Evolutionary conservation across 768 basidiomycete species (phyloP), one percentile per base, ranked within the genome.

Genomic region (Phylloporus sp.): DNA sequence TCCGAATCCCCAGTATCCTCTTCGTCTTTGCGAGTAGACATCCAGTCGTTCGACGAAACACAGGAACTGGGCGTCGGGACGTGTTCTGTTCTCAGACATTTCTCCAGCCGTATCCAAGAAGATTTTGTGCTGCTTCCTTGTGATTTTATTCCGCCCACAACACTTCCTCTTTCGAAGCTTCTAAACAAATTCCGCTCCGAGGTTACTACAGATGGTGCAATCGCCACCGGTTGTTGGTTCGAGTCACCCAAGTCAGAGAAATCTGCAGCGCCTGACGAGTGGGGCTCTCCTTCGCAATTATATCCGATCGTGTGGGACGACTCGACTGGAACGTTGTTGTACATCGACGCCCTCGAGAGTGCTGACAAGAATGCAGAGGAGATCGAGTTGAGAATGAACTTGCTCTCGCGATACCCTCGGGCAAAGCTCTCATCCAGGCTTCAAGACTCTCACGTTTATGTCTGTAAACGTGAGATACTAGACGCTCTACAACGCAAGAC

Each of bases 41-140:
- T 94, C 9, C 88, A 91, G 59, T 80, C 86, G 2, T 86, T 81
- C 40, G 89, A 90, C 43, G 85, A 90, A 56, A 78, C 82, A 6
- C 77, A 75, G 21, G 82, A 85, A 33, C 69, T 75, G 15, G 73
- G 74, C 44, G 73, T 76, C 7, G 90, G 88, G 34, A 90, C 88
- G 3, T 86, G 85, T 52, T 73, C 79, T 18, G 73, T 94, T 21
- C 75, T 95, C 48, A 78, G 81, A 42, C 80, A 90, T 60, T 90
- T 93, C 64, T 75, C 87, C 9, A 69, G 62, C 38, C 81, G 82
- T 38, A 92, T 94, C 52, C 74, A 77, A 52, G 81, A 81, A 49
- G 94, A 96, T 65, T 94, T 96, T 64, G 78, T 96, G 32, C 66
- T 97, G 20, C 76, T 97, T 2, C 86, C 94, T 7, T 96, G 92